Conservation (phyloP, 208 protist species). For the Crithidia thermophila region DNA sequence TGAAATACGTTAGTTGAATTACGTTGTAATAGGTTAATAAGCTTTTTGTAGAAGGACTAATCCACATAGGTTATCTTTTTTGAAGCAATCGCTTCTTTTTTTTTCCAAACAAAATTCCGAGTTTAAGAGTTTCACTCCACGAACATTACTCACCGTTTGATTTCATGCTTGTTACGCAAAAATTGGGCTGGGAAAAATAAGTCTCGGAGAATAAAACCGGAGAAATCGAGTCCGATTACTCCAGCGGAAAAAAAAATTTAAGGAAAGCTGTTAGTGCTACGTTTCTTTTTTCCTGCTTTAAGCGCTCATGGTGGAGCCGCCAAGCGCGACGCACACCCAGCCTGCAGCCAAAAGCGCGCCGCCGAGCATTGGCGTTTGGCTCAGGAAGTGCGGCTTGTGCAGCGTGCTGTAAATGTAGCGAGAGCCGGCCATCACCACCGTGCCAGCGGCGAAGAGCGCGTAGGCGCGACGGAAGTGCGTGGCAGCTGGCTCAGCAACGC, state of each 20-base stretch:
- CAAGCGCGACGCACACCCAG: constrained; percentile 38
- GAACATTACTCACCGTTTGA: no score
- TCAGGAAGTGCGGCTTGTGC: constrained; percentile 46
- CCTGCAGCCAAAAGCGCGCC: constrained; percentile 37
- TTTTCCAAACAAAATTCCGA: no score
- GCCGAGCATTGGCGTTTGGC: constrained; percentile 29
- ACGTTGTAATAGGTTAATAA: constrained; percentile 10
- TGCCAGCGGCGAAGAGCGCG: constrained; percentile 40
- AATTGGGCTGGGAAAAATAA: no score
- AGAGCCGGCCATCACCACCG: constrained; percentile 29
- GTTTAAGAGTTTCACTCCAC: no score
- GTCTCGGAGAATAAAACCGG: no score
- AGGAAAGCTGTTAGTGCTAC: no score
- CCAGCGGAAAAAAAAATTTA: not conserved
- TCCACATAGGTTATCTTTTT: no score
- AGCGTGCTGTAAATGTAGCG: constrained; percentile 50
- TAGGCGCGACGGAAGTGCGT: constrained; percentile 41
- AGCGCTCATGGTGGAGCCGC: constrained; percentile 10
- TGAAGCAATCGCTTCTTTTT: not conserved
- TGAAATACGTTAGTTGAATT: not conserved
- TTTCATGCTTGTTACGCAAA: no score
- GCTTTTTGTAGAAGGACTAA: no score
- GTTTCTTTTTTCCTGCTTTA: not conserved
- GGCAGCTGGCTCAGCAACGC: constrained; percentile 20
- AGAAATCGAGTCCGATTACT: not conserved